Conservation (phyloP, 2,329 filamentous ascomycete genomes). For the Alternaria gansuensis region DNA sequence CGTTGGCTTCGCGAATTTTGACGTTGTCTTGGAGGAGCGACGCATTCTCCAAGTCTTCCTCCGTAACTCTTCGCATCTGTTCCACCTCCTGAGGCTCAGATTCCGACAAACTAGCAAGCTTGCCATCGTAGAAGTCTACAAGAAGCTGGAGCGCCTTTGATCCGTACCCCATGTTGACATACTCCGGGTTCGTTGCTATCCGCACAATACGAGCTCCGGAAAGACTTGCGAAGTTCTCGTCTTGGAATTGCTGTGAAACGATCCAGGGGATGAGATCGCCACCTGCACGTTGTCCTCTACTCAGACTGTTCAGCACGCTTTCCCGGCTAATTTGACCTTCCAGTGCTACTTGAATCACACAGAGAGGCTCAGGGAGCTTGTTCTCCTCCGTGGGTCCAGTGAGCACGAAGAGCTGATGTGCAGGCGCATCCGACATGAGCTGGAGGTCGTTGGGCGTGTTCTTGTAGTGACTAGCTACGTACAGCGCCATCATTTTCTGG, state of each 20-base stretch:
- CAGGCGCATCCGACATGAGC: conserved; percentile 96
- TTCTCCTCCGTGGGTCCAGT: conserved; percentile 83
- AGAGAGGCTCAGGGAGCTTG: conserved; percentile 88
- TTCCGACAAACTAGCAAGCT: conserved; percentile 85
- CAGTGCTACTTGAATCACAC: conserved; percentile 91
- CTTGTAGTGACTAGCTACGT: conserved; percentile 97
- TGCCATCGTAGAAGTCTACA: conserved; percentile 92
- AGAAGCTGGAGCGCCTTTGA: conserved; percentile 87
- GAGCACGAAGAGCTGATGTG: conserved; percentile 94
- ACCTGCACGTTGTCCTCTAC: conserved; percentile 84
- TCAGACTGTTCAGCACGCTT: conserved; percentile 89
- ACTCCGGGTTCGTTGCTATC: conserved; percentile 96
- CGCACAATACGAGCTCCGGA: conserved; percentile 92
- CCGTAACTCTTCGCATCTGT: conserved; percentile 79
- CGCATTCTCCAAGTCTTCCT: conserved; percentile 78
- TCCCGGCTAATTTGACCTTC: conserved; percentile 95
- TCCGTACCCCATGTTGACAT: conserved; percentile 91
- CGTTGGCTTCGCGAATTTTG: conserved; percentile 85
- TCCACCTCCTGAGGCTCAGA: conserved; percentile 64
- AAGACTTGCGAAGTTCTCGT: conserved; percentile 92
- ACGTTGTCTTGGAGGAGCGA: conserved; percentile 87
- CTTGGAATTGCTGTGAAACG: conserved; percentile 97
- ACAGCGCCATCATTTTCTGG: conserved; percentile 97
- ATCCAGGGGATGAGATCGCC: conserved; percentile 98
- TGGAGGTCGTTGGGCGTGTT: conserved; percentile 98